Percentiles rank a stretch among this genome's conserved stretches.
Evolutionary conservation across 2,329 filamentous ascomycete genomes (phyloP).

Genomic region (Pseudogymnoascus sp.): DNA sequence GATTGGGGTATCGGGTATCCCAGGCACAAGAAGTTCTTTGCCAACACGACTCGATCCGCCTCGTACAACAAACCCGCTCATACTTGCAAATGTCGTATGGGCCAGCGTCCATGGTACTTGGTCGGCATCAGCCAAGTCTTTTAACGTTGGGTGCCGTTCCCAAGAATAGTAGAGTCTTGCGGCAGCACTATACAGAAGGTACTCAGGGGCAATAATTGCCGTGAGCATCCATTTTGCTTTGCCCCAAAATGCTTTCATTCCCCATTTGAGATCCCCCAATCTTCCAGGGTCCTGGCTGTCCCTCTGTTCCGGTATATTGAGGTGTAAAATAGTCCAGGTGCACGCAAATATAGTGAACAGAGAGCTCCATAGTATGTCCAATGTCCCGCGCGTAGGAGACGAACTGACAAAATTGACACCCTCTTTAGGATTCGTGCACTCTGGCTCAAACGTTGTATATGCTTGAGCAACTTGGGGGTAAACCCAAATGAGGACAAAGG

Average conservation of each 20-base stretch:
- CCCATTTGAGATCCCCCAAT: not conserved
- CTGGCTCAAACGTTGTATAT: constrained; percentile 17
- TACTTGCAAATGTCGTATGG: not conserved
- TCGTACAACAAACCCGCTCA: not conserved
- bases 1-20: not conserved
- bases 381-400: constrained; percentile 17
- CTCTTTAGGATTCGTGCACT: constrained; percentile 18
- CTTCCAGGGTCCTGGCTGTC: not conserved
- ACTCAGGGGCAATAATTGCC: constrained; percentile 5
- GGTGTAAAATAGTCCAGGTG: constrained; percentile 21
- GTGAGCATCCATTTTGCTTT: constrained; percentile 9
- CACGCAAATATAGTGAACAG: constrained; percentile 20
- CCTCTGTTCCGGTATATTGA: constrained; percentile 17
- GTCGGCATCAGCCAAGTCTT: not conserved
- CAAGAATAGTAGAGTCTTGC: not conserved
- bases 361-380: constrained; percentile 23
- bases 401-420: constrained; percentile 17
- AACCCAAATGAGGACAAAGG: not conserved
- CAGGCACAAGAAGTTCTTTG: not conserved
- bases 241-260: not conserved
- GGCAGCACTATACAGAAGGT: not conserved
- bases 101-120: not conserved
- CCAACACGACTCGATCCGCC: not conserved
- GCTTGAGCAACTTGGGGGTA: not conserved
- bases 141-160: not conserved